Conservation (phyloP, 257 asterid genomes). For the Solanum dulcamara region DNA sequence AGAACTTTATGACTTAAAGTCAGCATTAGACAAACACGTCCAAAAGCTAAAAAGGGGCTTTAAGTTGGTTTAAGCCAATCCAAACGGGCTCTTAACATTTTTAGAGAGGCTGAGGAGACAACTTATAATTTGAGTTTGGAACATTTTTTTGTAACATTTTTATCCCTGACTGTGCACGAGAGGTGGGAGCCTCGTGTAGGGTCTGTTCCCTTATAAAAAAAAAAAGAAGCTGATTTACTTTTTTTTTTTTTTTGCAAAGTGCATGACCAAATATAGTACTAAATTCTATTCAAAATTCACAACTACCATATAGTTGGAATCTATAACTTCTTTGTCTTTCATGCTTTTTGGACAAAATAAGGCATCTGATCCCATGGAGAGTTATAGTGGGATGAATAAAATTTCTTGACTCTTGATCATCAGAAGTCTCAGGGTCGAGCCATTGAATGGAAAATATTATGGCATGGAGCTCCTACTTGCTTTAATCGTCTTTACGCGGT, state of each 20-base stretch:
- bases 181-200: too few species aligned
- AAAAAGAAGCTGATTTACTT: not conserved
- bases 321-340: not conserved
- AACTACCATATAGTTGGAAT: not conserved
- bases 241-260: not conserved
- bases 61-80: too few species aligned
- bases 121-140: too few species aligned
- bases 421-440: not conserved
- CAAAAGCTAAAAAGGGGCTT: too few species aligned
- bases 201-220: too few species aligned
- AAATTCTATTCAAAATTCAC: not conserved
- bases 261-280: not conserved
- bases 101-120: too few species aligned
- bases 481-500: not conserved
- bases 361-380: not conserved
- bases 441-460: not conserved
- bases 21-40: too few species aligned
- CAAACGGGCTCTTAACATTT: too few species aligned
- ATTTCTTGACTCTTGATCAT: not conserved
- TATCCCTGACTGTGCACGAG: too few species aligned
- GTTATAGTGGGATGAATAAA: not conserved
- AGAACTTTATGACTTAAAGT: too few species aligned
- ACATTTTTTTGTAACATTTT: too few species aligned
- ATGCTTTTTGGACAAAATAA: not conserved
- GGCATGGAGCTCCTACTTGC: not conserved